Conservation (phyloP, 345 rosid species). For the Adansonia digitata region DNA sequence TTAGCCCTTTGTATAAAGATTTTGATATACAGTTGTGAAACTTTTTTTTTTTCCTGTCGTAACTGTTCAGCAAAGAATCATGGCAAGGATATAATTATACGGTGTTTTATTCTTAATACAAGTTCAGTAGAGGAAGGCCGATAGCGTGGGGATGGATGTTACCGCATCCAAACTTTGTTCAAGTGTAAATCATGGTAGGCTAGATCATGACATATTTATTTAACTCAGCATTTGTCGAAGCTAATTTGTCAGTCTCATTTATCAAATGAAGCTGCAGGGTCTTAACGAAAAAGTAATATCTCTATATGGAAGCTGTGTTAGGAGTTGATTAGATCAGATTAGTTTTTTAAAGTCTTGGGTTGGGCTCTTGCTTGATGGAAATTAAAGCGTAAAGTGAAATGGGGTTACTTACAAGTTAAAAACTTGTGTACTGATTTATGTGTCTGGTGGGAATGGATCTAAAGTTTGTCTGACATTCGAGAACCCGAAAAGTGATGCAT, state of each 20-base stretch:
- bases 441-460: background rate
- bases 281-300: no score
- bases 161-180: background rate
- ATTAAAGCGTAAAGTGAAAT: background rate
- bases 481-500: no score
- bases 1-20: conserved; percentile 36
- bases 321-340: no score
- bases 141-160: background rate
- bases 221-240: background rate
- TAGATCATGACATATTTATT: background rate
- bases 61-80: background rate
- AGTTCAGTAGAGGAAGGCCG: no score
- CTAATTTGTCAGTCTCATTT: conserved; percentile 11
- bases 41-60: no score
- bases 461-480: background rate
- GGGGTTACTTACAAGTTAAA: no score
- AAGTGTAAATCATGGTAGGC: background rate
- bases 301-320: background rate
- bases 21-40: conserved; percentile 19
- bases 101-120: background rate
- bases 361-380: background rate
- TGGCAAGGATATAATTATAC: background rate
- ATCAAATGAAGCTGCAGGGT: background rate
- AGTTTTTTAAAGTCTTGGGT: no score
- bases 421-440: background rate